Percentiles rank a stretch among this genome's conserved stretches.
Conservation (phyloP, 2,329 filamentous ascomycete species). For the Aureobasidium sp. region DNA sequence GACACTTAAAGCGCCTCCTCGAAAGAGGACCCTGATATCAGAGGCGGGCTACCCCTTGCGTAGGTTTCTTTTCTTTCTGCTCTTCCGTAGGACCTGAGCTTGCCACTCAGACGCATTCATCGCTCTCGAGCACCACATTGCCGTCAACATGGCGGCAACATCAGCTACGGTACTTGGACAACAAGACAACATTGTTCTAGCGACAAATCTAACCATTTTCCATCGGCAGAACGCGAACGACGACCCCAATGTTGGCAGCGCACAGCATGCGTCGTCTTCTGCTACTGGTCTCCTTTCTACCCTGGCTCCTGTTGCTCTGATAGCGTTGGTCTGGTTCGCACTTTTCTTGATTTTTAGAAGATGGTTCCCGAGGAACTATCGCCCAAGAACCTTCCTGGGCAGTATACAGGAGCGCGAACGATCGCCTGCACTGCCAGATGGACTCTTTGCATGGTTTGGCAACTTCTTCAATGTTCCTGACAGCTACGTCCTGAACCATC, state of each 20-base stretch:
- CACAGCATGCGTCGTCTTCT: conserved; percentile 20
- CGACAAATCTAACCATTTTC: neutral
- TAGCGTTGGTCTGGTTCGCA: conserved; percentile 28
- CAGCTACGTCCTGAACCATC: conserved; percentile 77
- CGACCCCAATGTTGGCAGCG: conserved; percentile 22
- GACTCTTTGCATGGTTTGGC: conserved; percentile 35
- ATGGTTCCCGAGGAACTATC: conserved; percentile 38
- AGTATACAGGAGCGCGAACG: conserved; percentile 36
- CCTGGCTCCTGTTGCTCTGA: conserved; percentile 28
- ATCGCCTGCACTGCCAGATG: conserved; percentile 31
- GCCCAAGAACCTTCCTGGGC: conserved; percentile 39
- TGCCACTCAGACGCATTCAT: neutral
- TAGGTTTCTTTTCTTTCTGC: neutral
- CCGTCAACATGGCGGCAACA: neutral
- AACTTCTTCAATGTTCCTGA: conserved; percentile 55
- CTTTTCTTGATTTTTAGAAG: conserved; percentile 37
- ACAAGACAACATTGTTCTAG: conserved; percentile 1
- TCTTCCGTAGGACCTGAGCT: neutral
- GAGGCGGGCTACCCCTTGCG: neutral
- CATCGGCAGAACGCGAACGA: conserved; percentile 16
- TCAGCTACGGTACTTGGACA: conserved; percentile 2
- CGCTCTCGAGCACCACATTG: neutral
- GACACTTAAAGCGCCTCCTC: neutral
- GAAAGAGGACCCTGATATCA: conserved; percentile 11
- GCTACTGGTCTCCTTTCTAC: conserved; percentile 30